A percentile compares a stretch with the other conserved stretches of the same genome.
Evolutionary conservation across 2,329 filamentous ascomycete genomes (phyloP).

Genomic region (Lachnellula arida): DNA sequence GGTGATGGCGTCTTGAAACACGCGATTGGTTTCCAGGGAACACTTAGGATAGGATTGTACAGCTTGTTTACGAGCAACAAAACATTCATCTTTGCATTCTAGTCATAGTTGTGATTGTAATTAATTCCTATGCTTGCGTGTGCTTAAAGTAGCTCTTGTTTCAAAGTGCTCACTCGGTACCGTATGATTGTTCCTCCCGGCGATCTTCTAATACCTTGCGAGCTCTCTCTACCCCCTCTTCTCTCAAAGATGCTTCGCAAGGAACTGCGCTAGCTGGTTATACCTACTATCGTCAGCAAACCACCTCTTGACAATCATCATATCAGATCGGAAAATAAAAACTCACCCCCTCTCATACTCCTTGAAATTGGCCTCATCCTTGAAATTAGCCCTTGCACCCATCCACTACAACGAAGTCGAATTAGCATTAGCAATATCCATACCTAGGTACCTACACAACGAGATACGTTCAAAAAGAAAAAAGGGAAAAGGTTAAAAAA

Average conservation of each 20-base stretch:
- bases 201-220: not conserved
- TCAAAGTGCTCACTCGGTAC: no score
- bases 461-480: no score
- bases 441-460: no score
- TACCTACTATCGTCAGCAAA: constrained; percentile 11
- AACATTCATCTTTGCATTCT: not conserved
- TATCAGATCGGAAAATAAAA: not conserved
- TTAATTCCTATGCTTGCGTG: not conserved
- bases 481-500: no score
- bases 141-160: not conserved
- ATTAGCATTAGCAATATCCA: no score
- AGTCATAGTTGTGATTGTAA: not conserved
- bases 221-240: not conserved
- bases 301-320: not conserved
- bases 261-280: constrained; percentile 20
- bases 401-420: constrained; percentile 33
- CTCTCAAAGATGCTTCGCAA: constrained; percentile 14
- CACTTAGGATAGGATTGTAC: not conserved
- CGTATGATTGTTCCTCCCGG: not conserved
- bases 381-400: constrained; percentile 46
- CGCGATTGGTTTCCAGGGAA: not conserved
- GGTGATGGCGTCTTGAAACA: not conserved
- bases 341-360: constrained; percentile 45
- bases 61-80: not conserved
- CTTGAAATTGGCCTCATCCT: constrained; percentile 39